phyloP scores from a whole-genome alignment of 2,329 filamentous ascomycete species.

The Xylariomycetidae sp. region DNA sequence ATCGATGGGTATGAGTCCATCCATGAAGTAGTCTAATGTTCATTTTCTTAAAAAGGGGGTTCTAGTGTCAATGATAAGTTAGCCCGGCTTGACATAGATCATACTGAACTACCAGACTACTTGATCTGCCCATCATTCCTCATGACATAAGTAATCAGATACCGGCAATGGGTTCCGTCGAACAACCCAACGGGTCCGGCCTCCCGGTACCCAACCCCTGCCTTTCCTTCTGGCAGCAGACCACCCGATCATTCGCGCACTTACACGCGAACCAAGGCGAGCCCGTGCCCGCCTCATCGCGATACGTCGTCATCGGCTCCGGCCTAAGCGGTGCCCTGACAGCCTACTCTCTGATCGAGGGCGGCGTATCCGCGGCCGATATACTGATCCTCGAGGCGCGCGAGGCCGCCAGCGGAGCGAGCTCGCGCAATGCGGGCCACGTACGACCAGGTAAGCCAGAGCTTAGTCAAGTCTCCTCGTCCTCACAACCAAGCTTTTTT shows the following conservation, averaged over 20 bases:
- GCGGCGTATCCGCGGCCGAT: conserved; percentile 26
- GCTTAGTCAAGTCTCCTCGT: too few species aligned
- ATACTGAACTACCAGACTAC: too few species aligned
- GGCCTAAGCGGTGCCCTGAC: conserved; percentile 37
- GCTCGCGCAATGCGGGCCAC: conserved; percentile 40
- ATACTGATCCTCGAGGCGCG: conserved; percentile 38
- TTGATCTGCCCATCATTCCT: too few species aligned
- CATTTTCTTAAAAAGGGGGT: too few species aligned
- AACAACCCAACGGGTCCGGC: conserved; percentile 2
- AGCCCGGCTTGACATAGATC: too few species aligned
- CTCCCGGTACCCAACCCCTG: conserved; percentile 19
- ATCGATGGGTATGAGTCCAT: too few species aligned
- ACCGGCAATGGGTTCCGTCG: too few species aligned
- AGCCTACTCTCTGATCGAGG: conserved; percentile 34
- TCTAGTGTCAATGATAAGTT: too few species aligned
- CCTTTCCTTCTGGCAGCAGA: conserved; percentile 38
- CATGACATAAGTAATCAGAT: too few species aligned
- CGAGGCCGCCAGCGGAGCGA: conserved; percentile 39
- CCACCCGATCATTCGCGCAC: conserved; percentile 36
- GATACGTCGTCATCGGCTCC: conserved; percentile 37
- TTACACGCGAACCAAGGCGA: conserved; percentile 32
- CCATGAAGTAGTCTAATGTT: too few species aligned
- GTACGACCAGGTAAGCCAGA: conserved; percentile 32
- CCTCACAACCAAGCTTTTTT: too few species aligned
- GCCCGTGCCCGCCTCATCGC: conserved; percentile 25